Evolutionary conservation across 495 filamentous ascomycete species (phyloP).

Genomic region (Hypomontagnella monticulosa): DNA sequence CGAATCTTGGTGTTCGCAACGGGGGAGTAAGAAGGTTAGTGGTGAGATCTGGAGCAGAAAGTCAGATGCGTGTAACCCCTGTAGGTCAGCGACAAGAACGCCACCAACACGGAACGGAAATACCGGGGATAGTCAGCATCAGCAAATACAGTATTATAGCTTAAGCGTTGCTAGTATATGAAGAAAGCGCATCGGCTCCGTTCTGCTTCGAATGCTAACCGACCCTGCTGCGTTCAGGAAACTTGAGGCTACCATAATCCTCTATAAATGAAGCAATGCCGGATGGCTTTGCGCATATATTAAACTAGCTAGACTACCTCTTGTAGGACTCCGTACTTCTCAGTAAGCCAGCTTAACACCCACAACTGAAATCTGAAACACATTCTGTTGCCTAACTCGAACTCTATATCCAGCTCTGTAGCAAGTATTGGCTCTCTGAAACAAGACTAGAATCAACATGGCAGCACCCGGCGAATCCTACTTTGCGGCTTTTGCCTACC

Average conservation of each 20-base stretch:
- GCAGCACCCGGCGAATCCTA: conserved; percentile 34
- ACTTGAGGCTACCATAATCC: background rate
- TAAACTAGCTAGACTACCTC: no score
- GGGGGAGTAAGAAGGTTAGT: no score
- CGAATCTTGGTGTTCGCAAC: no score
- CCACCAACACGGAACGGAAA: conserved; percentile 8
- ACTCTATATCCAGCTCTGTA: conserved; percentile 5
- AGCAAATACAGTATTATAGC: background rate
- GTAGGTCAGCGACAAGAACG: no score
- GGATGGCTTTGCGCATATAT: no score
- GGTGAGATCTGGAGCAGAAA: no score
- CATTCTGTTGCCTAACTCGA: background rate
- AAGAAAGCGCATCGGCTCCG: conserved; percentile 38
- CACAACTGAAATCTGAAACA: background rate
- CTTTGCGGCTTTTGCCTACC: conserved; percentile 13
- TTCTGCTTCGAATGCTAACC: background rate
- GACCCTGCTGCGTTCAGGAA: conserved; percentile 3
- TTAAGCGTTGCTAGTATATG: background rate
- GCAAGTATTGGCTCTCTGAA: conserved; percentile 12
- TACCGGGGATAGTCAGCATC: conserved; percentile 22
- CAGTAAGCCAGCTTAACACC: background rate
- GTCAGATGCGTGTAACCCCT: no score
- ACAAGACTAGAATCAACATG: conserved; percentile 28
- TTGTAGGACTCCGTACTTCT: no score
- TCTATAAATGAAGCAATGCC: background rate